These are phyloP conservation scores for Taphrina sp. DNA, from an alignment of 1,139 yeast genomes.

Conservation along the genomic window DNA sequence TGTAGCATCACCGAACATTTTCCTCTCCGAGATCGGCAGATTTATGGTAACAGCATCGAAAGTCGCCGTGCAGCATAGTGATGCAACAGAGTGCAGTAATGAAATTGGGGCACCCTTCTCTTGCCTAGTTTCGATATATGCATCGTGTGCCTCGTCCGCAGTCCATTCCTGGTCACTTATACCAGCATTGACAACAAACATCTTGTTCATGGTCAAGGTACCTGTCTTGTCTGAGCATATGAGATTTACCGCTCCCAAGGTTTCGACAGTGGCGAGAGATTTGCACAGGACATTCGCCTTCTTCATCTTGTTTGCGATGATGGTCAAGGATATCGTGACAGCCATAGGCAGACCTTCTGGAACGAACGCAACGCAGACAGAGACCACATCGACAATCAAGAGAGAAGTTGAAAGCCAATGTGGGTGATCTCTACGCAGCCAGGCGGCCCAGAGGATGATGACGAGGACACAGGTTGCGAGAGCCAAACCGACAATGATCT, in stretches of 20 bases:
- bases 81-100: constrained; percentile 41
- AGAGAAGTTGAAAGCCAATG: constrained; percentile 50
- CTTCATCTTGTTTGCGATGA: constrained; percentile 97
- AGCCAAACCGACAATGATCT: constrained; percentile 47
- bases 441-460: constrained; percentile 53
- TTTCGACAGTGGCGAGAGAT: constrained; percentile 89
- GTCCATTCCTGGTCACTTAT: constrained; percentile 68
- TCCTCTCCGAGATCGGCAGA: constrained; percentile 41
- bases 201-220: constrained; percentile 78
- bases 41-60: constrained; percentile 40
- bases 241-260: constrained; percentile 98
- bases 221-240: constrained; percentile 97
- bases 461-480: constrained; percentile 49
- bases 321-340: constrained; percentile 66
- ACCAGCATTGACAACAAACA: constrained; percentile 64
- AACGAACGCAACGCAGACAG: constrained; percentile 55
- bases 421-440: constrained; percentile 48
- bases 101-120: constrained; percentile 36
- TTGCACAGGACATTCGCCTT: constrained; percentile 92
- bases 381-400: constrained; percentile 46
- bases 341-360: constrained; percentile 58
- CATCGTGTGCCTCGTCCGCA: constrained; percentile 51
- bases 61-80: constrained; percentile 50
- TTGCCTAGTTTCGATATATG: background rate
- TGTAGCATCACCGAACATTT: constrained; percentile 52